phyloP scores from a whole-genome alignment of 1,284 basidiomycete species.

The Puccinia hordei region DNA sequence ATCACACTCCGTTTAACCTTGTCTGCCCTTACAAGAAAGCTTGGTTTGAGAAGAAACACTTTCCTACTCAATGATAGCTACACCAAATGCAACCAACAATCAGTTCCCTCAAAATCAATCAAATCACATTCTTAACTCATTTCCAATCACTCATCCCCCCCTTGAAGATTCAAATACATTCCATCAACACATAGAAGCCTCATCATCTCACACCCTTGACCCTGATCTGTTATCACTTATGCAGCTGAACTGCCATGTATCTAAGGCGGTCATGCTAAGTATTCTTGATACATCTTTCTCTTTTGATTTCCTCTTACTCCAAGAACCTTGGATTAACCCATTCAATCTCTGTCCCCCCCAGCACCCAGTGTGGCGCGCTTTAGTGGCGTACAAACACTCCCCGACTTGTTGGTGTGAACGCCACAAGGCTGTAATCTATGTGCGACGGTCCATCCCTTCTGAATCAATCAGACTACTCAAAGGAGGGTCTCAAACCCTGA shows the following conservation, averaged over 20 bases:
- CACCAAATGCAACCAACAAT: not conserved
- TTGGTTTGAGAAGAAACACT: not conserved
- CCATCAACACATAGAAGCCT: not conserved
- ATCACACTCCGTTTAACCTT: not conserved
- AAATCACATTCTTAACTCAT: no score
- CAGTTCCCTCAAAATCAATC: no score
- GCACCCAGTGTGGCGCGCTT: not conserved
- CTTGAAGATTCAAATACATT: no score
- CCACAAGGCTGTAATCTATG: not conserved
- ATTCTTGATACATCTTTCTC: not conserved
- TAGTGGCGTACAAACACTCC: not conserved
- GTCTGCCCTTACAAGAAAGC: not conserved
- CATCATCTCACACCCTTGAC: not conserved
- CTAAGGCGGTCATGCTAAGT: not conserved
- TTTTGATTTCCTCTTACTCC: slow-evolving; percentile 5
- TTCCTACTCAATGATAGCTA: not conserved
- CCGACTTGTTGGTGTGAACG: not conserved
- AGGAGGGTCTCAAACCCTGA: not conserved
- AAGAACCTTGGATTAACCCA: no score
- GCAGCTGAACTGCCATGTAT: not conserved
- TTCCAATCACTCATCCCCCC: no score
- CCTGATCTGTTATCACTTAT: not conserved
- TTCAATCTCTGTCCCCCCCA: not conserved
- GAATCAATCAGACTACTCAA: not conserved
- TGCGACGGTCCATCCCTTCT: not conserved